These are phyloP conservation scores for Aspergillus ellipticus DNA, from an alignment of 495 filamentous ascomycete genomes.

Conservation along the genomic window DNA sequence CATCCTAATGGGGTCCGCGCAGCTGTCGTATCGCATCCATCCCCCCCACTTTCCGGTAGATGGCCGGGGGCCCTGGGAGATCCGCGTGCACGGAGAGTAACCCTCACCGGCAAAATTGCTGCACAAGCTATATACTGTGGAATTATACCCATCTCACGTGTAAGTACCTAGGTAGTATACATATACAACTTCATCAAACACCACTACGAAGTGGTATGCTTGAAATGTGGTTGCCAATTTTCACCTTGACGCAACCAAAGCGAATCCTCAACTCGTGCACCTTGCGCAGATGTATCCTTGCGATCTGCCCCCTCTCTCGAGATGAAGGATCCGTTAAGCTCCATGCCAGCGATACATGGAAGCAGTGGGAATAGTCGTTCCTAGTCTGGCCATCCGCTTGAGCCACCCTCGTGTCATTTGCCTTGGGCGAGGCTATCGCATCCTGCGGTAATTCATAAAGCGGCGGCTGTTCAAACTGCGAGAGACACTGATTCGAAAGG, in stretches of 20 bases:
- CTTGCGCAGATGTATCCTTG: conserved; percentile 27
- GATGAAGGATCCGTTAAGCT: conserved; percentile 40
- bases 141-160: too few species aligned
- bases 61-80: too few species aligned
- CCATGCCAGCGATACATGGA: conserved; percentile 85
- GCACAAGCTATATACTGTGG: too few species aligned
- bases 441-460: conserved; percentile 51
- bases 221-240: conserved; percentile 71
- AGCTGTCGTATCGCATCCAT: too few species aligned
- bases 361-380: conserved; percentile 48
- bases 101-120: too few species aligned
- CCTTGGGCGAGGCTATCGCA: neutral
- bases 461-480: conserved; percentile 61
- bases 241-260: conserved; percentile 58
- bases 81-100: too few species aligned
- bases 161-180: neutral
- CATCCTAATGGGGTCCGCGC: too few species aligned
- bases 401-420: neutral
- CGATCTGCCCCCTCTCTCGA: conserved; percentile 24
- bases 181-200: neutral
- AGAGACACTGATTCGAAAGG: conserved; percentile 60
- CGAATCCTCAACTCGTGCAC: conserved; percentile 21
- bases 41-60: too few species aligned
- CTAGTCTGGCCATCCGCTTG: conserved; percentile 1
- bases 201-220: conserved; percentile 41